A percentile compares a stretch with the other conserved stretches of the same genome.
phyloP scores from a whole-genome alignment of 495 filamentous ascomycete species.

The Trichoderma reesei region DNA sequence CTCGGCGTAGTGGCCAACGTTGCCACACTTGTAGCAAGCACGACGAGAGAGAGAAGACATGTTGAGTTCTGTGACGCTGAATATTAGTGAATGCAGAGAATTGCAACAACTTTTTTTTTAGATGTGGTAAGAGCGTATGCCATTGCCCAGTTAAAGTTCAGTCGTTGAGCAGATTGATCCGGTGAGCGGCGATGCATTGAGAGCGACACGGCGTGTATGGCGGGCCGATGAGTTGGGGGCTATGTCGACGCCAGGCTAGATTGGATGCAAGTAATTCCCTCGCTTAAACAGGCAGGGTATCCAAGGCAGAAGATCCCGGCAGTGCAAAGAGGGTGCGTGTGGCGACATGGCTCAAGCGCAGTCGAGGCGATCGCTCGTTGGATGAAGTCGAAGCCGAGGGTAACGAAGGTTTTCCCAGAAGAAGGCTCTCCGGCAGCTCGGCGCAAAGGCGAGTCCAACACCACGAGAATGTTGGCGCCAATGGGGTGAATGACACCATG shows the following conservation, averaged over 20 bases:
- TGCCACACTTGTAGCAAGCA: slow-evolving; percentile 99
- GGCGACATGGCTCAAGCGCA: not conserved
- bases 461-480: too few relatives aligned
- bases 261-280: not conserved
- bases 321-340: not conserved
- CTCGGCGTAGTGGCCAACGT: slow-evolving; percentile 98
- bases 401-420: not conserved
- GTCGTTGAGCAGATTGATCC: not conserved
- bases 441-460: not conserved
- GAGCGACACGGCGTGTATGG: not conserved
- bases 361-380: not conserved
- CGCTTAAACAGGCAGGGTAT: not conserved
- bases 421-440: not conserved
- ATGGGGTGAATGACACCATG: too few relatives aligned
- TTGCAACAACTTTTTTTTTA: too few relatives aligned
- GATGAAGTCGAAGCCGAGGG: too few relatives aligned
- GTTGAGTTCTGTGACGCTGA: slow-evolving; percentile 21
- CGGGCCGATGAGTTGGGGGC: not conserved
- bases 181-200: not conserved
- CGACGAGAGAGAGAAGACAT: slow-evolving; percentile 95
- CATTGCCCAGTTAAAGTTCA: slow-evolving; percentile 7
- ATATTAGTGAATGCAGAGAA: too few relatives aligned
- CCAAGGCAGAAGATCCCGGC: not conserved
- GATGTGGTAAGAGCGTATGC: too few relatives aligned
- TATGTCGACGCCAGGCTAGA: not conserved